phyloP scores from a whole-genome alignment of 331 rosid species.

The Acacia pycnantha region DNA sequence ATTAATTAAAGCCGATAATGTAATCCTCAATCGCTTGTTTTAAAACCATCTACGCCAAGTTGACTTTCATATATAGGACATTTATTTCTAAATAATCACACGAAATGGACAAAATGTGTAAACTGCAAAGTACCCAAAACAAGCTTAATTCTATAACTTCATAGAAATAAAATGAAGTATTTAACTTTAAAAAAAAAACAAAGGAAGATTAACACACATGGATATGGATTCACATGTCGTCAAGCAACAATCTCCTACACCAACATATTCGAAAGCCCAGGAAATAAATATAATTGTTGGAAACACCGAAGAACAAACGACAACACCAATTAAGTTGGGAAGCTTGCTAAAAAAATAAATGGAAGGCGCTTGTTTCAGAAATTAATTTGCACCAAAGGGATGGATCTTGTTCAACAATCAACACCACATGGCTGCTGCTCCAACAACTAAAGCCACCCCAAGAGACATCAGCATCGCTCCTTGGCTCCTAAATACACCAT shows the following conservation, averaged over 20 bases:
- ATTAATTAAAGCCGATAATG: too few species aligned
- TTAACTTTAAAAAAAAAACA: not conserved
- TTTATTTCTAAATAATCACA: not conserved
- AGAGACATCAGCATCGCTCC: not conserved
- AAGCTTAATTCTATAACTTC: not conserved
- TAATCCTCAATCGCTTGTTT: too few species aligned
- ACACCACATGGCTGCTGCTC: not conserved
- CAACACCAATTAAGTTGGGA: not conserved
- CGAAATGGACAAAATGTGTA: not conserved
- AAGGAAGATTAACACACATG: not conserved
- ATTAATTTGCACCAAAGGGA: not conserved
- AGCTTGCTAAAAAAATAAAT: not conserved
- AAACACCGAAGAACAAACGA: not conserved
- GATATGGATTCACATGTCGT: not conserved
- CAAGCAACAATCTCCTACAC: not conserved
- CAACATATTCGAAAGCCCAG: not conserved
- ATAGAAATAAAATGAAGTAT: not conserved
- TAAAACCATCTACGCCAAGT: not conserved
- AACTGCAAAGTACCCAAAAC: not conserved
- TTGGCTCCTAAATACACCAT: not conserved
- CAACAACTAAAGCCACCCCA: slow-evolving; percentile 22
- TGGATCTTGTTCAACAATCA: slow-evolving; percentile 1
- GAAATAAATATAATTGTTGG: not conserved
- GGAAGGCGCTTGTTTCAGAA: not conserved
- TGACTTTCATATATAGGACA: not conserved